Evolutionary conservation across 495 filamentous ascomycete species (phyloP).

Genomic region (Penicillium odoratum): DNA sequence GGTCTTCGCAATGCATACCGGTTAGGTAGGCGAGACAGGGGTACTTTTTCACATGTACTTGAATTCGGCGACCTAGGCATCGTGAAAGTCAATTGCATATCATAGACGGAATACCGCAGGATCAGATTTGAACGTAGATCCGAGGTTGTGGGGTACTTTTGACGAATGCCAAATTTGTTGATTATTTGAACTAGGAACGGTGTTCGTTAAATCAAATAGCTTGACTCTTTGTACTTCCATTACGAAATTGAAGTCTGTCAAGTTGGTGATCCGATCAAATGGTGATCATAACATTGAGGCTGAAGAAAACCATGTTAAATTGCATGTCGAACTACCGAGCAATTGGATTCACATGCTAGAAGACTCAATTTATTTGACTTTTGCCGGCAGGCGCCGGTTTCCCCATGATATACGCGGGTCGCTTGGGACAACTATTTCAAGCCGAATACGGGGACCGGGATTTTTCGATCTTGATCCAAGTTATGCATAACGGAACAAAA

Average conservation of each 20-base stretch:
- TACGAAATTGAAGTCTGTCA: slow-evolving; percentile 1
- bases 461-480: not conserved
- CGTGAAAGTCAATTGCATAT: not conserved
- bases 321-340: too few species aligned
- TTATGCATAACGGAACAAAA: not conserved
- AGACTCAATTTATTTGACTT: slow-evolving; percentile 20
- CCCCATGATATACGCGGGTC: slow-evolving; percentile 3
- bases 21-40: not conserved
- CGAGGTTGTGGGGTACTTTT: not conserved
- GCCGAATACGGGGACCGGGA: not conserved
- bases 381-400: slow-evolving; percentile 19
- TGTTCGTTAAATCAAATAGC: not conserved
- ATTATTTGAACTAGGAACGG: not conserved
- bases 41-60: not conserved
- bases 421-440: not conserved
- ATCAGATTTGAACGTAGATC: not conserved
- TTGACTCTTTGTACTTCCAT: not conserved
- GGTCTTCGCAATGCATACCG: not conserved
- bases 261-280: not conserved
- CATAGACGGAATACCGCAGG: not conserved
- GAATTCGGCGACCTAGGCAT: not conserved
- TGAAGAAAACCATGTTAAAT: not conserved
- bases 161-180: too few species aligned
- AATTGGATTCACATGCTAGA: slow-evolving; percentile 21
- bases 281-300: slow-evolving; percentile 4